Conservation (phyloP, 805 yeast genomes). For the Grigorovia humatica region DNA sequence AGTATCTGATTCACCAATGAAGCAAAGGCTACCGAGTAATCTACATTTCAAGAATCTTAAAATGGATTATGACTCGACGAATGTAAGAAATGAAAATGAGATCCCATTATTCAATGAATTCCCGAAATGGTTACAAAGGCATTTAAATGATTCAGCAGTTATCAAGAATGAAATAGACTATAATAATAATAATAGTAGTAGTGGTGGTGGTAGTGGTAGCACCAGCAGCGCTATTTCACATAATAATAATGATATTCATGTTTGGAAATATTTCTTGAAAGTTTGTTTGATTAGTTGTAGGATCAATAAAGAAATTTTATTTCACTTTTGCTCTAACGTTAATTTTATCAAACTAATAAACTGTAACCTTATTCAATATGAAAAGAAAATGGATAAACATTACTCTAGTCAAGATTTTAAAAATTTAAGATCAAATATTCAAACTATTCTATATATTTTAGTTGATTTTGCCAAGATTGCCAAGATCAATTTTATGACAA, state of each 20-base stretch:
- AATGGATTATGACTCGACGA: neutral
- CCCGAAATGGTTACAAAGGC: neutral
- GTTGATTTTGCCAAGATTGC: neutral
- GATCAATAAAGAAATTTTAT: slow-evolving; percentile 10
- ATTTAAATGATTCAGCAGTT: slow-evolving; percentile 4
- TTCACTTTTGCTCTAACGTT: slow-evolving; percentile 8
- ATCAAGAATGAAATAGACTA: slow-evolving; percentile 7
- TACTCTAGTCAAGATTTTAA: neutral
- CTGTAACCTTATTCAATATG: slow-evolving; percentile 4
- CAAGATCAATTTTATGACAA: neutral
- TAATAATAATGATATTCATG: slow-evolving; percentile 11
- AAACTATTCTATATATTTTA: slow-evolving; percentile 1
- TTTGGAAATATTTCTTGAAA: slow-evolving; percentile 25
- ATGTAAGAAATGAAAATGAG: neutral
- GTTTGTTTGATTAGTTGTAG: slow-evolving; percentile 19
- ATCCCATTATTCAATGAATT: slow-evolving; percentile 1
- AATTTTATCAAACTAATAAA: slow-evolving; percentile 9
- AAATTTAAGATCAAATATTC: slow-evolving; percentile 2
- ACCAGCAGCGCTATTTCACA: neutral
- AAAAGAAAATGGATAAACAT: neutral
- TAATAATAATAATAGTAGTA: neutral
- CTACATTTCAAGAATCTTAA: neutral
- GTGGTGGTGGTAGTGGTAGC: no score
- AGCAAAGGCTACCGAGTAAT: neutral
- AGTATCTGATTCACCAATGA: slow-evolving; percentile 4